Conservation (phyloP, 179 eudicot species). For the Beta macrorhiza region DNA sequence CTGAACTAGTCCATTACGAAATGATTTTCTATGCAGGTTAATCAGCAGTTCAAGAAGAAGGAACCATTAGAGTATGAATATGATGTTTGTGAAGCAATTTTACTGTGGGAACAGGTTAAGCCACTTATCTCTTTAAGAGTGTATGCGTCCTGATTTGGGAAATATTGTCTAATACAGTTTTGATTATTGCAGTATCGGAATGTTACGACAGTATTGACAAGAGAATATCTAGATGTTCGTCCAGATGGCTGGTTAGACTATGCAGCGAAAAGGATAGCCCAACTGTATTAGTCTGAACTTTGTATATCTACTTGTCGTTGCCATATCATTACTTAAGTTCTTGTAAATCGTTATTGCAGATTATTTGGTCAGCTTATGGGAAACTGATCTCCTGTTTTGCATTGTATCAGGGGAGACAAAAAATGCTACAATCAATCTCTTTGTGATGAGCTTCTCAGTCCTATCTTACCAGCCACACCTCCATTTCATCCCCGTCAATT, state of each 20-base stretch:
- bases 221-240: slow-evolving; percentile 95
- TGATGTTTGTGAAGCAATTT: slow-evolving; percentile 85
- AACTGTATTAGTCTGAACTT: slow-evolving; percentile 55
- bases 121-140: not conserved
- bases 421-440: slow-evolving; percentile 83
- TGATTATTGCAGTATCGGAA: slow-evolving; percentile 89
- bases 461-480: slow-evolving; percentile 83
- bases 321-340: not conserved
- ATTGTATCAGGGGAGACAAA: slow-evolving; percentile 59
- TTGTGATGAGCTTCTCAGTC: slow-evolving; percentile 85
- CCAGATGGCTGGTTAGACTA: slow-evolving; percentile 98
- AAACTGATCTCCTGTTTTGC: slow-evolving; percentile 6
- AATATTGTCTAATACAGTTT: slow-evolving; percentile 28
- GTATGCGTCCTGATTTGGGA: not conserved
- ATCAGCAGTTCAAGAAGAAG: slow-evolving; percentile 72
- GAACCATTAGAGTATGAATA: slow-evolving; percentile 89
- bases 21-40: slow-evolving; percentile 52
- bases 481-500: slow-evolving; percentile 94
- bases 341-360: too few relatives aligned
- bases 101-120: slow-evolving; percentile 95
- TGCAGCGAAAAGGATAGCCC: slow-evolving; percentile 96
- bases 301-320: not conserved
- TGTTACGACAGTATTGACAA: slow-evolving; percentile 94
- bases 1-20: slow-evolving; percentile 1
- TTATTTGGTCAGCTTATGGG: not conserved